These are phyloP conservation scores for Blepharisma japonicum DNA, from an alignment of 73 alveolate species.

Conservation along the genomic window DNA sequence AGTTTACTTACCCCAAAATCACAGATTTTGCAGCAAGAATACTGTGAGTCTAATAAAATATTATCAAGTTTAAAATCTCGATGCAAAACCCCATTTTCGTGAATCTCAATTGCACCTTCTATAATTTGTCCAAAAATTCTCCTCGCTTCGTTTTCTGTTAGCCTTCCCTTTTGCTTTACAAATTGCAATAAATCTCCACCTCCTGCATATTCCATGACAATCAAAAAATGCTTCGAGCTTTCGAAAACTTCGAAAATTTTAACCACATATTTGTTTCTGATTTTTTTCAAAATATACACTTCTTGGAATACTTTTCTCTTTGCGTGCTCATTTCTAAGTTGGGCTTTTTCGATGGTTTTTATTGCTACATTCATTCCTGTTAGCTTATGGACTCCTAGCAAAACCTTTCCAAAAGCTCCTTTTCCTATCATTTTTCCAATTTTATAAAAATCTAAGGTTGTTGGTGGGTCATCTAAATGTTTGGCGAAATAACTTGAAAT, in stretches of 20 bases:
- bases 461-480: too few species aligned
- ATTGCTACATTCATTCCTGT: constrained; percentile 94
- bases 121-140: constrained; percentile 79
- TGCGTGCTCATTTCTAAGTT: constrained; percentile 49
- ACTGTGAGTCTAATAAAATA: constrained; percentile 83
- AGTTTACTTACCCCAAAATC: constrained; percentile 96
- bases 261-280: constrained; percentile 62
- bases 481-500: too few species aligned
- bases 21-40: constrained; percentile 78
- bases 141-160: constrained; percentile 82
- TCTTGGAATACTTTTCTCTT: constrained; percentile 88
- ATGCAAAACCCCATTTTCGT: constrained; percentile 83
- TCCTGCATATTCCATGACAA: constrained; percentile 87
- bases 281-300: constrained; percentile 70
- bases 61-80: constrained; percentile 96
- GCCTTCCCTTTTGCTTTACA: constrained; percentile 80
- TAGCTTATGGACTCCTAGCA: constrained; percentile 84
- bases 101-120: constrained; percentile 75
- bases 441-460: constrained; percentile 44
- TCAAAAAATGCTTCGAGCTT: constrained; percentile 82
- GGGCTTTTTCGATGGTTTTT: constrained; percentile 65
- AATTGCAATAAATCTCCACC: constrained; percentile 92
- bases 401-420: constrained; percentile 98
- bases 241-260: constrained; percentile 89
- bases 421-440: constrained; percentile 82